phyloP scores from a whole-genome alignment of 768 basidiomycete species.

The Mycena albidolilacea region DNA sequence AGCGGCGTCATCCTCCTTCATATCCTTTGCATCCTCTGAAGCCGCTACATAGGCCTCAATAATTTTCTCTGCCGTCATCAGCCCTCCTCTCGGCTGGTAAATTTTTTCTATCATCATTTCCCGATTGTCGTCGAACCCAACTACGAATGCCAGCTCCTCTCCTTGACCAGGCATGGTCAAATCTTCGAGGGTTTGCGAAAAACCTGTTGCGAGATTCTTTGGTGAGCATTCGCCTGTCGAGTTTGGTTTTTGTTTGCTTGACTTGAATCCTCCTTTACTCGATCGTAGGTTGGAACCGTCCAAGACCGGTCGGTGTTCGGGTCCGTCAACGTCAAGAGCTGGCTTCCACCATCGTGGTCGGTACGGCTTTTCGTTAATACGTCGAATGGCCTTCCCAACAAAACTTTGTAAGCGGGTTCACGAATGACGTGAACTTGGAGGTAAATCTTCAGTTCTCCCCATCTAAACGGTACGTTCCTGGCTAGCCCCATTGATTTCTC shows the following conservation, averaged over 20 bases:
- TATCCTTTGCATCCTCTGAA: background rate
- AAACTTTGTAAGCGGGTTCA: background rate
- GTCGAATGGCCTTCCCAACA: constrained; percentile 49
- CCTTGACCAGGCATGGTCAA: constrained; percentile 19
- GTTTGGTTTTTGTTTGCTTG: too few relatives aligned
- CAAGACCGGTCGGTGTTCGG: too few relatives aligned
- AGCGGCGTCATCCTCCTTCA: constrained; percentile 8
- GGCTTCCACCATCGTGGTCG: constrained; percentile 38
- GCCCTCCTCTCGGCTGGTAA: constrained; percentile 19
- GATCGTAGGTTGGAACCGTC: too few relatives aligned
- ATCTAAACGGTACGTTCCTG: constrained; percentile 41
- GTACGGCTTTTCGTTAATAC: constrained; percentile 41
- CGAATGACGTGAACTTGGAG: too few relatives aligned
- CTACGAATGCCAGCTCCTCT: constrained; percentile 29
- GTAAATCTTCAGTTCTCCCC: too few relatives aligned
- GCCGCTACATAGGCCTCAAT: constrained; percentile 27
- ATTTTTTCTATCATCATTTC: constrained; percentile 13
- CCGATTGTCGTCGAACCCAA: constrained; percentile 9
- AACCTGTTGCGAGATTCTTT: background rate
- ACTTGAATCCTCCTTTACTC: too few relatives aligned
- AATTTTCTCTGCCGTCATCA: constrained; percentile 18
- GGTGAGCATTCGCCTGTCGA: background rate
- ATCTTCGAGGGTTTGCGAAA: constrained; percentile 30
- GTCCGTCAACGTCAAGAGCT: constrained; percentile 44
- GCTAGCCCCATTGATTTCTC: constrained; percentile 46